A percentile compares a stretch with the other conserved stretches of the same genome.
Conservation (phyloP, 805 yeast species). For the Candida maris region DNA sequence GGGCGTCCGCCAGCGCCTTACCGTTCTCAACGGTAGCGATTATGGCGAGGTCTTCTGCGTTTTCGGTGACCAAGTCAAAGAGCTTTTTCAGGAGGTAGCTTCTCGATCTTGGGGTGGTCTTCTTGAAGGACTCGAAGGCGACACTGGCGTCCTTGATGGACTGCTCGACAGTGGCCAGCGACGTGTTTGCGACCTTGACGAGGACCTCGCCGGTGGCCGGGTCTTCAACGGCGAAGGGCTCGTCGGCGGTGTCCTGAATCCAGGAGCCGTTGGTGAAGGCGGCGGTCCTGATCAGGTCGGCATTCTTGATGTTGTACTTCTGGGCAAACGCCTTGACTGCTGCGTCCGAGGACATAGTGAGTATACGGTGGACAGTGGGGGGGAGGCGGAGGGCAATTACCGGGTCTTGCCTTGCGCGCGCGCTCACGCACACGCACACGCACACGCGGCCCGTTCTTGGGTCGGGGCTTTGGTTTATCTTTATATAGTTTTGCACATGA, state of each 20-base stretch:
- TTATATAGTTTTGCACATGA: too few relatives aligned
- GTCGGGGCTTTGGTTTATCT: too few relatives aligned
- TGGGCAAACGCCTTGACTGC: slow-evolving; percentile 27
- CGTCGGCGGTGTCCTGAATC: slow-evolving; percentile 39
- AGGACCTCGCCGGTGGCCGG: slow-evolving; percentile 63
- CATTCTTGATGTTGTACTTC: slow-evolving; percentile 39
- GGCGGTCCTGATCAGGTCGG: slow-evolving; percentile 52
- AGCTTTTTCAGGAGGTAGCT: slow-evolving; percentile 49
- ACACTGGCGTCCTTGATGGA: slow-evolving; percentile 55
- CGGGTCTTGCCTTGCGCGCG: too few relatives aligned
- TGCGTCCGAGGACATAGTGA: slow-evolving; percentile 28
- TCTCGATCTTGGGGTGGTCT: slow-evolving; percentile 55
- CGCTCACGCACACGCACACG: too few relatives aligned
- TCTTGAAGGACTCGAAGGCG: slow-evolving; percentile 52
- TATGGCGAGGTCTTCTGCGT: slow-evolving; percentile 62
- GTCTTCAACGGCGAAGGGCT: slow-evolving; percentile 62
- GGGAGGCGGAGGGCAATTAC: too few relatives aligned
- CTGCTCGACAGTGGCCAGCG: slow-evolving; percentile 42
- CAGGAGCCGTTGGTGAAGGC: slow-evolving; percentile 75
- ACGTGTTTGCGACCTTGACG: slow-evolving; percentile 53
- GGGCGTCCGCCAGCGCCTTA: slow-evolving; percentile 66
- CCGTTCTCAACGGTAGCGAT: slow-evolving; percentile 71
- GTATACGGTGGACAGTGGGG: too few relatives aligned
- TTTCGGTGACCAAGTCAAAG: slow-evolving; percentile 50
- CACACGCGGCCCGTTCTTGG: too few relatives aligned